Evolutionary conservation across 257 asterid species (phyloP).

Genomic region (Dorcoceras hygrometricum): DNA sequence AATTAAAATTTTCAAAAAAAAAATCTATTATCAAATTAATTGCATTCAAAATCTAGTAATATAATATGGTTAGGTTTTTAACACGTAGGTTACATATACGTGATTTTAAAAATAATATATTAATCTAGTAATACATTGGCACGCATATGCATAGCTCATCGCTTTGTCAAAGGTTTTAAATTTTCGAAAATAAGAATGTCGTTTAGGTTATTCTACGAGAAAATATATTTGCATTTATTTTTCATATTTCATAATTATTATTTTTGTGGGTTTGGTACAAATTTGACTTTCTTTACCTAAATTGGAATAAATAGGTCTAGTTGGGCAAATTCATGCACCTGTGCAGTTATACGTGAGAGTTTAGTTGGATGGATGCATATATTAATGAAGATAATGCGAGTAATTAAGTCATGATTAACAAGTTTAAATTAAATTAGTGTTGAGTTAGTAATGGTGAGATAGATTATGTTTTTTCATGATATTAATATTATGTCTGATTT

Average conservation of each 20-base stretch:
- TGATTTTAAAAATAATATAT: no score
- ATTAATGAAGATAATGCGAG: slow-evolving; percentile 15
- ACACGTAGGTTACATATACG: no score
- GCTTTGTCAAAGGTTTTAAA: no score
- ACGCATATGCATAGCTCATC: no score
- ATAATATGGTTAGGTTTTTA: no score
- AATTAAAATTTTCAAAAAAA: neutral
- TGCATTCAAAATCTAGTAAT: no score
- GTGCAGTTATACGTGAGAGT: slow-evolving; percentile 27
- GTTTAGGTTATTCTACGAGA: no score
- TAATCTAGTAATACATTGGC: no score
- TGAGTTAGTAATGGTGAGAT: slow-evolving; percentile 28
- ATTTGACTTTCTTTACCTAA: slow-evolving; percentile 21
- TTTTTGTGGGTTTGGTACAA: slow-evolving; percentile 23
- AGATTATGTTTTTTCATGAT: no score
- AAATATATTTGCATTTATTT: neutral
- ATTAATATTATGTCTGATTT: no score
- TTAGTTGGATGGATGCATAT: slow-evolving; percentile 21
- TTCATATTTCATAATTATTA: neutral
- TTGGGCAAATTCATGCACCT: slow-evolving; percentile 37
- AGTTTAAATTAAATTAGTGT: slow-evolving; percentile 20
- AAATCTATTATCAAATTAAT: no score
- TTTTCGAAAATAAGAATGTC: no score
- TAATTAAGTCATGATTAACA: slow-evolving; percentile 12
- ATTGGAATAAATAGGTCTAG: slow-evolving; percentile 22